Evolutionary conservation across 495 filamentous ascomycete species (phyloP), one percentile per base, ranked within the genome.

Genomic region (Aspergillus hancockii): DNA sequence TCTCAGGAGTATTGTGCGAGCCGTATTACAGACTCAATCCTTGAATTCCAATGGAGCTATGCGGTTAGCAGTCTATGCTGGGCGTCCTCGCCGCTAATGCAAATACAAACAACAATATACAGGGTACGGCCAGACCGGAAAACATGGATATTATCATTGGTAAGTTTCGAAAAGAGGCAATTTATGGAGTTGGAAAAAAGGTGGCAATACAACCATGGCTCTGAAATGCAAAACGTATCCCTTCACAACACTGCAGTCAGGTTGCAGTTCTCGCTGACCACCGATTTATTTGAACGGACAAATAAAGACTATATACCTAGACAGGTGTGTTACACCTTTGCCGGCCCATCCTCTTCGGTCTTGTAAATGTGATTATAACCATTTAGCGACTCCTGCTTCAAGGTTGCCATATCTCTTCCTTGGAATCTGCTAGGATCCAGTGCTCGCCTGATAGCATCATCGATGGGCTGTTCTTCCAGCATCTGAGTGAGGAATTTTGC

Each of bases 321-420:
- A 8, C 9, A 21, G 43, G 43, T 14, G 23, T 8, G 8, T 23
- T 47, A 47, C 2, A 8, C 43, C 19, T 61, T 56, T 69, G 8
- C 10, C 3, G 38, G 3, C 3, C 38, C 40, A 32, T 28, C 66
- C 52, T 70, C 65, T 21, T 68, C 58, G 25, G 69, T 67, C 43
- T 68, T 66, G 25, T 75, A 74, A 13, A 74, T 75, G 49, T 65
- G 65, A 25, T 73, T 75, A 52, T 75, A 75, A 8, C 65, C 65
- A 28, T 58, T 40, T 30, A 75, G 54, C 0, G 72, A 67, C 38
- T 70, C 64, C 8, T 34, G 54, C 14, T 49, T 56, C 57, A 75
- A 60, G 8, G 25, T 19, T 14, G 53, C 55, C 23, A 53, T 51
- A n/a, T 70, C 71, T n/a, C 58, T 21, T 9, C 70, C 66, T 45